Base-by-base conservation (phyloP, 257 asterid genomes). In the Osmanthus fragrans region DNA sequence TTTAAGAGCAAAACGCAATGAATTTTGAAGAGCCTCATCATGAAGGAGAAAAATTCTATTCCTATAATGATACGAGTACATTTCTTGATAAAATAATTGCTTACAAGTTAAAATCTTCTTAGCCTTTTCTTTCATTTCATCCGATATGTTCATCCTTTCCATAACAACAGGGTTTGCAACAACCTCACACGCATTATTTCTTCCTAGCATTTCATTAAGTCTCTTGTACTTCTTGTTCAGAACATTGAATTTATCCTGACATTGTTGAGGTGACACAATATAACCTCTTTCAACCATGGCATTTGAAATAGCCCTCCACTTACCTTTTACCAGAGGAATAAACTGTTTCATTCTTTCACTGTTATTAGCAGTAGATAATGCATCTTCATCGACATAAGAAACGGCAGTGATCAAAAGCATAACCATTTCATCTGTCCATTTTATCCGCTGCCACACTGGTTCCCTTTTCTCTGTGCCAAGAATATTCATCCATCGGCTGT, bases 241-340 rank as follows among this genome's bases (percentile, higher is more conserved):
- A 71, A 82, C 89, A 42, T 89, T 86, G 81, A 88, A 86, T 36
- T 91, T 91, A 70, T 89, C 94, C 82, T 88, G 91, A 73, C 92
- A 89, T 71, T 89, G 97, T 70, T 88, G 94, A 45, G 94, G 90
- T 0, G 93, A 87, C 15, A 86, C 90, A n/a, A 33, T 7, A 70
- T 73, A 78, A 33, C 94, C 93, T 66, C 86, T 83, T 77, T 88
- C 87, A 7, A 30, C 15, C 89, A 91, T 80, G 45, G 71, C 76
- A 7, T 36, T 34, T n/a, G 97, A 91, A 34, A 91, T 73, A 21
- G 77, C 76, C 72, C 78, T 88, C 97, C 91, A 91, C 65, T 89
- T 87, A 11, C 92, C 90, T 70, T 83, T 84, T 70, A 70, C 73
- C 49, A 70, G 81, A 0, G 56, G 30, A 71, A 25, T 60, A 65